Conservation (phyloP, 192 early-diverging fungal genomes). For the Backusella morwellensis region DNA sequence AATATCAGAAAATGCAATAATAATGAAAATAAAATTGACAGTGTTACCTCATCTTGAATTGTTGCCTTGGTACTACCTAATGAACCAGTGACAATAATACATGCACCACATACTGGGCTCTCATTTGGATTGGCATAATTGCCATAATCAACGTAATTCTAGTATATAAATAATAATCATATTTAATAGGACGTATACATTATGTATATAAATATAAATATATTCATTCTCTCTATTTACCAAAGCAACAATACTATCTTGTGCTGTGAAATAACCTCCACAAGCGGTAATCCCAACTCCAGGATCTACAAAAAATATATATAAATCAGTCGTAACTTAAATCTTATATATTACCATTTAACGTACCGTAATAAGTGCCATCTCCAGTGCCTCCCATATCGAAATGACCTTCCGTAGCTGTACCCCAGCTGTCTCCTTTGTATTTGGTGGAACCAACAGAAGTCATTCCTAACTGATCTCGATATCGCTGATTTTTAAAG, state of each 20-base stretch:
- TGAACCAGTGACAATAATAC: constrained; percentile 47
- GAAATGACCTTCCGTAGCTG: constrained; percentile 24
- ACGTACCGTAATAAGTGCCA: constrained; percentile 49
- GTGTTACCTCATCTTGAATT: constrained; percentile 52
- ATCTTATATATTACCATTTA: not conserved
- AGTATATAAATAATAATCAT: not conserved
- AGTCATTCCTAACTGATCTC: not conserved
- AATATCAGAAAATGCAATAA: not conserved
- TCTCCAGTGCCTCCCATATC: constrained; percentile 41
- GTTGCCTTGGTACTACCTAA: constrained; percentile 48
- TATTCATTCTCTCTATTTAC: constrained; percentile 14
- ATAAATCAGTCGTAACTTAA: not conserved
- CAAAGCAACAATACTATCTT: constrained; percentile 33
- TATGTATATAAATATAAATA: constrained; percentile 8
- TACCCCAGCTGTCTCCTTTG: constrained; percentile 27
- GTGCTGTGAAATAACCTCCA: constrained; percentile 21
- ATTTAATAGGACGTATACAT: constrained; percentile 15
- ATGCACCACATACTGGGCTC: constrained; percentile 51
- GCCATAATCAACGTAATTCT: constrained; percentile 54
- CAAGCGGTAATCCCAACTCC: constrained; percentile 31
- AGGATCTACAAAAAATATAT: constrained; percentile 17
- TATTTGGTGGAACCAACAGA: constrained; percentile 27
- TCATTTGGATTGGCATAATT: constrained; percentile 34
- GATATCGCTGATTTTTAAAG: constrained; percentile 18
- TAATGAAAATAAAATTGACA: not conserved